Evolutionary conservation across 495 filamentous ascomycete species (phyloP).

Genomic region (Hypoxylon intermedium): DNA sequence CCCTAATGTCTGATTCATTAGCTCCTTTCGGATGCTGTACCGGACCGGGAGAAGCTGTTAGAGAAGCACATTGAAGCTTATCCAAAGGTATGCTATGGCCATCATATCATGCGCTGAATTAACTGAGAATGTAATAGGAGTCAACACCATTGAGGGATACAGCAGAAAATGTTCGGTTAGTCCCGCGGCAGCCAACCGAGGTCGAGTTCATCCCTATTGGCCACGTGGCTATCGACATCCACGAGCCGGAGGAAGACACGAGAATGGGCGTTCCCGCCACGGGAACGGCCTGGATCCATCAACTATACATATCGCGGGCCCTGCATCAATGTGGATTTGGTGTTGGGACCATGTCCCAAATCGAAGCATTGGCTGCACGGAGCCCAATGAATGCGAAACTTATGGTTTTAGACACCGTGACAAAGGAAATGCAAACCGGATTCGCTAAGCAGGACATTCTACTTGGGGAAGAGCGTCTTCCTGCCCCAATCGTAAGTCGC

Average conservation of each 20-base stretch:
- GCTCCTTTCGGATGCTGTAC: conserved; percentile 39
- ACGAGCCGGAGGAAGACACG: conserved; percentile 38
- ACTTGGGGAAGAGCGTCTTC: conserved; percentile 22
- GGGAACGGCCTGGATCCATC: conserved; percentile 46
- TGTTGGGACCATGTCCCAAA: conserved; percentile 47
- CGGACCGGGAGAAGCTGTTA: conserved; percentile 33
- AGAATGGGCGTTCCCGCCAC: conserved; percentile 32
- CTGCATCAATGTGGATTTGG: conserved; percentile 48
- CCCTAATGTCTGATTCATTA: conserved; percentile 17
- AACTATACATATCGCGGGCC: conserved; percentile 47
- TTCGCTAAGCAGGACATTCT: conserved; percentile 27
- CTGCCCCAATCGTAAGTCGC: conserved; percentile 38
- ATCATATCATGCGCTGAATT: not conserved
- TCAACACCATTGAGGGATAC: conserved; percentile 41
- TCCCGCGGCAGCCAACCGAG: conserved; percentile 36
- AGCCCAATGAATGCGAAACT: conserved; percentile 45
- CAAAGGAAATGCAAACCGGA: conserved; percentile 36
- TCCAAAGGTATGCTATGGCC: conserved; percentile 32
- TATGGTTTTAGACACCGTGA: conserved; percentile 46
- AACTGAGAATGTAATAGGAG: conserved; percentile 36
- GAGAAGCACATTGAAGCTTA: conserved; percentile 33
- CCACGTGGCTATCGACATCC: conserved; percentile 49
- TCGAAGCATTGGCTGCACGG: conserved; percentile 41
- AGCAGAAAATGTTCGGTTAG: conserved; percentile 39
- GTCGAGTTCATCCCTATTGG: conserved; percentile 49